Evolutionary conservation across 805 yeast species (phyloP).

Genomic region (Candida ipomoeae): DNA sequence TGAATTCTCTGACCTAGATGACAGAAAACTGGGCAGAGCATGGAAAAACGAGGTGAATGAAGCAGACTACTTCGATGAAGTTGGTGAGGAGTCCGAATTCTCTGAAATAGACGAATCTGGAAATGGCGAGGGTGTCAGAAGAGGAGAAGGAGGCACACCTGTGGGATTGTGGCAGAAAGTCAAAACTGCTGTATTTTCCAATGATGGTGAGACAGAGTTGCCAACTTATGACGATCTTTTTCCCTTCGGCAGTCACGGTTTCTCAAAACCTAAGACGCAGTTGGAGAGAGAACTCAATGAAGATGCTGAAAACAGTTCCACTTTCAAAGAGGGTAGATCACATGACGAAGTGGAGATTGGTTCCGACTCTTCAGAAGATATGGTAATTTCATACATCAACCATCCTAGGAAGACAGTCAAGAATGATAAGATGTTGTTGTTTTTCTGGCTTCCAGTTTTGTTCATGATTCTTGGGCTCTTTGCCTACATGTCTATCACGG

Average conservation of each 20-base stretch:
- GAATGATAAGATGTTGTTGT: constrained; percentile 79
- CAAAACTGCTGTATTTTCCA: constrained; percentile 37
- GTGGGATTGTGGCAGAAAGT: constrained; percentile 41
- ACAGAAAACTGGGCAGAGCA: background rate
- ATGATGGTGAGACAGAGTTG: constrained; percentile 35
- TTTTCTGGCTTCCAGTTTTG: constrained; percentile 86
- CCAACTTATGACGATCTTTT: constrained; percentile 76
- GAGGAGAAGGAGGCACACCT: background rate
- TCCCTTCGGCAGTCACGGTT: constrained; percentile 44
- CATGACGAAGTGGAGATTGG: constrained; percentile 31
- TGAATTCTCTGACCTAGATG: constrained; percentile 21
- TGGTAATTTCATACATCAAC: constrained; percentile 40
- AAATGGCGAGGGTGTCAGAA: background rate
- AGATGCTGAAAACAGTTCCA: background rate
- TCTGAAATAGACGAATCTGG: constrained; percentile 9
- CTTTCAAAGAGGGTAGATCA: background rate
- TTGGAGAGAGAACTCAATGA: constrained; percentile 32
- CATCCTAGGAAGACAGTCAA: constrained; percentile 46
- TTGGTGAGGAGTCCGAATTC: constrained; percentile 9
- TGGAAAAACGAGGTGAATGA: constrained; percentile 33
- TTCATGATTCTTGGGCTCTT: constrained; percentile 51
- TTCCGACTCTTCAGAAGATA: constrained; percentile 42
- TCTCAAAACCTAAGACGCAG: constrained; percentile 31
- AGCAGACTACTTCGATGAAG: constrained; percentile 22
- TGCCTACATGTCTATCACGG: constrained; percentile 40